Percentiles rank a stretch among this genome's conserved stretches.
Evolutionary conservation across 2,329 filamentous ascomycete genomes (phyloP).

Genomic region (Dothistroma septosporum): DNA sequence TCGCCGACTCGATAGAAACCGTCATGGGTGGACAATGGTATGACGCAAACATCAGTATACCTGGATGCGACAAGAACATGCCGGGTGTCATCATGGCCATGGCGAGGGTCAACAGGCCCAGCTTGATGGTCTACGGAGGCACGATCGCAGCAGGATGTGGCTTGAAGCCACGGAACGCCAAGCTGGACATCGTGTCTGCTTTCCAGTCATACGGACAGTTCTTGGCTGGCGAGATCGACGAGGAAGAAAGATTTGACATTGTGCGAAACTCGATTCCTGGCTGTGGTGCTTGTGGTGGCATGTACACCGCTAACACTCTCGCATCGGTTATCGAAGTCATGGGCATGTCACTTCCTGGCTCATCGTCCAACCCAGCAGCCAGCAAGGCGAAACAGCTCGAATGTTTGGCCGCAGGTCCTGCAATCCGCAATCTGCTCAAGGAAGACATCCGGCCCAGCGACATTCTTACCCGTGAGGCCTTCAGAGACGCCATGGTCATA

Average conservation of each 20-base stretch:
- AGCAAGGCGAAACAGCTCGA: conserved; percentile 50
- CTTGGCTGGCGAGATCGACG: conserved; percentile 83
- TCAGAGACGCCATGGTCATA: conserved; percentile 51
- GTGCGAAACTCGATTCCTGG: conserved; percentile 88
- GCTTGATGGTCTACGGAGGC: conserved; percentile 96
- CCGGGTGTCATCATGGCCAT: conserved; percentile 71
- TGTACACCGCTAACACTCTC: conserved; percentile 57
- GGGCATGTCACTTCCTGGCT: conserved; percentile 50
- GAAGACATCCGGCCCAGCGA: conserved; percentile 49
- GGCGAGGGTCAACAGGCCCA: conserved; percentile 89
- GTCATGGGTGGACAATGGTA: conserved; percentile 99
- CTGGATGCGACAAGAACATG: conserved; percentile 99
- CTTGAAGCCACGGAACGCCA: conserved; percentile 59
- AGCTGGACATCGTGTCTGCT: conserved; percentile 89
- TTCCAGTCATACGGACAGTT: conserved; percentile 98
- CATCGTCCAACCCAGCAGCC: conserved; percentile 49
- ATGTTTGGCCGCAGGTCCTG: conserved; percentile 47
- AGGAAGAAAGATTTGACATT: conserved; percentile 89
- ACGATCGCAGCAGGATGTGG: conserved; percentile 90
- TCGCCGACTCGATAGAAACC: conserved; percentile 96
- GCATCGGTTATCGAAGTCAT: conserved; percentile 50
- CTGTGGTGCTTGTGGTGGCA: conserved; percentile 78
- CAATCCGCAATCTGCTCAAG: conserved; percentile 49
- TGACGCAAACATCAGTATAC: conserved; percentile 93
- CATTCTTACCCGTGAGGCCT: conserved; percentile 47